Evolutionary conservation across 768 basidiomycete genomes (phyloP), one percentile per base, ranked within the genome.

Genomic region (Auriscalpium orientale): DNA sequence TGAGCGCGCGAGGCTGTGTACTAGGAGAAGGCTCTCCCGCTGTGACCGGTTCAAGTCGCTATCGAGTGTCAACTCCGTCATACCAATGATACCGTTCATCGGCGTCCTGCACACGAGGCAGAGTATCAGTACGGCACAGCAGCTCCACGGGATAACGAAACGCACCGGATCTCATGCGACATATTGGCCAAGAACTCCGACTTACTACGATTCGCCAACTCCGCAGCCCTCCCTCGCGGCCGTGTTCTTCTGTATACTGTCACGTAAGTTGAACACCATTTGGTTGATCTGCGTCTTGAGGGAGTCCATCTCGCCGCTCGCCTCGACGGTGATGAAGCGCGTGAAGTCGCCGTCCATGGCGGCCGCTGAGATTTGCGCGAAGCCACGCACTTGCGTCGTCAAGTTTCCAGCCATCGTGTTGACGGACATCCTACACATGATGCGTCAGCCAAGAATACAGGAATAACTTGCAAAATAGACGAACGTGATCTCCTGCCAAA

Each of bases 11-110:
- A 99, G 77, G 59, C 88, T 93, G 68, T 98, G 95, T 8, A 99
- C 97, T 37, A 98, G 84, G 64, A 97, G 78, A 68, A 99, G 75
- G 69, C 94, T 97, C 75, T 98, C 97, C 58, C 95, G 77, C 70
- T 98, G 97, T 40, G 90, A 89, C 60, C 95, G 74, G 58, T 94
- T 97, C 62, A 99, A 72, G 68, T 99, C 97, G 46, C 89, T 93
- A 66, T 99, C 97, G 20, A 99, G 83, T 10, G 97, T 98, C 56
- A 99, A 74, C 71, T 95, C 94, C 22, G 95, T 99, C 94, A 99
- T 94, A n/a, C 95, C 95, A 62, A 99, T 98, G 70, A 99, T 99
- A 66, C 97, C 95, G 67, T 98, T 99, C 95, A 98, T 99, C 0
- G 97, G 97, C 21, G 97, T 98, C 68, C 95, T 93, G 66, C n/a